Evolutionary conservation across 805 yeast genomes (phyloP).

Genomic region (Candida saitoana): DNA sequence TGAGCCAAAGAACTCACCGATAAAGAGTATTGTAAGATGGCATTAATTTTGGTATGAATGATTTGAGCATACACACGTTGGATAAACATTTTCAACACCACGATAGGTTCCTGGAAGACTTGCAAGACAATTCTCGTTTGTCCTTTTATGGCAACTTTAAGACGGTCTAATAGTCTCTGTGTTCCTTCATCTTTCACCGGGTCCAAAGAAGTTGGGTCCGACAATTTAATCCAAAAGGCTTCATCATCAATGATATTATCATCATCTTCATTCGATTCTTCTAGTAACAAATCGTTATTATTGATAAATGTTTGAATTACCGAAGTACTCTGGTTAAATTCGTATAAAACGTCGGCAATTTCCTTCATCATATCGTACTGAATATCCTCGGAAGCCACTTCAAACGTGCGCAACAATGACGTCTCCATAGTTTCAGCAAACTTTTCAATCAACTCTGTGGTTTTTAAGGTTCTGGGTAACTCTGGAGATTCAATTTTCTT

Average conservation of each 20-base stretch:
- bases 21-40: conserved; percentile 58
- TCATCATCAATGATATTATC: conserved; percentile 38
- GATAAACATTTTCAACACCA: conserved; percentile 65
- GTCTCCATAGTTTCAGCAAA: conserved; percentile 77
- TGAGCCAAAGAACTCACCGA: conserved; percentile 65
- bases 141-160: conserved; percentile 53
- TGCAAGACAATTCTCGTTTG: conserved; percentile 71
- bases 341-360: conserved; percentile 67
- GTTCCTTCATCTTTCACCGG: conserved; percentile 51
- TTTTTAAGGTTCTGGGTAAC: conserved; percentile 39
- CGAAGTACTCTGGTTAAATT: conserved; percentile 79
- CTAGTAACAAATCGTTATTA: conserved; percentile 68
- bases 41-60: conserved; percentile 51
- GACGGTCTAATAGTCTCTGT: conserved; percentile 48
- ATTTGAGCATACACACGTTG: conserved; percentile 77
- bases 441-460: conserved; percentile 50
- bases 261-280: conserved; percentile 37
- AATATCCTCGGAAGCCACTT: conserved; percentile 65
- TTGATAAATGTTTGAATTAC: conserved; percentile 79
- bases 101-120: conserved; percentile 68
- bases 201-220: conserved; percentile 54
- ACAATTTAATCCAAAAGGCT: conserved; percentile 53
- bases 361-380: conserved; percentile 71
- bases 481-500: conserved; percentile 57
- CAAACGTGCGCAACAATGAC: conserved; percentile 64